Evolutionary conservation across 1,284 basidiomycete species (phyloP).

Genomic region (Volvariella volvacea): DNA sequence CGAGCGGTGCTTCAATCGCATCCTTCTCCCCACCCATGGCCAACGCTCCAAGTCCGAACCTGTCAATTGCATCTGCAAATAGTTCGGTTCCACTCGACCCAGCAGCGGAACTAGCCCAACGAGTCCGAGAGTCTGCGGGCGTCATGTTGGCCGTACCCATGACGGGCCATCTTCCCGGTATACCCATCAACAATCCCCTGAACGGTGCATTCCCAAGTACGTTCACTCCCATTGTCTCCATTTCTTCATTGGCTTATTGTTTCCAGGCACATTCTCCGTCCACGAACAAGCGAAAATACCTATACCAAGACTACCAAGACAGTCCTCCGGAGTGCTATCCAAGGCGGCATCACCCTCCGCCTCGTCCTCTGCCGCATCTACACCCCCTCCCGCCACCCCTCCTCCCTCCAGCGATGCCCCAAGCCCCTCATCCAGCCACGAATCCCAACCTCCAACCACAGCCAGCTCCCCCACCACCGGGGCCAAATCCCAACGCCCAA

Average conservation of each 20-base stretch:
- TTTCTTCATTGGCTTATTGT: neutral
- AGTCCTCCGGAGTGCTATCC: conserved; percentile 10
- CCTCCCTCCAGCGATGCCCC: conserved; percentile 18
- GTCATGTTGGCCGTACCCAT: conserved; percentile 57
- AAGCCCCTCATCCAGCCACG: conserved; percentile 10
- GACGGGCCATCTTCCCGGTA: conserved; percentile 21
- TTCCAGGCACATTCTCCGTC: conserved; percentile 8
- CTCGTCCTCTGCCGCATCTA: conserved; percentile 21
- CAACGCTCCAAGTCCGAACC: conserved; percentile 20
- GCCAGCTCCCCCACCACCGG: conserved; percentile 11
- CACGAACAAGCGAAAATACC: conserved; percentile 25
- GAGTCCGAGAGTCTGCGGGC: conserved; percentile 53
- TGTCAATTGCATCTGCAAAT: conserved; percentile 3
- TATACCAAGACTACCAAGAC: conserved; percentile 28
- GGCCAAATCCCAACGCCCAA: conserved; percentile 41
- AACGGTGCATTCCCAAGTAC: conserved; percentile 11
- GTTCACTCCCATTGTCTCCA: neutral
- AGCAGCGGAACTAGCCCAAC: conserved; percentile 47
- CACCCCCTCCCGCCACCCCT: conserved; percentile 27
- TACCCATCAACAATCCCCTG: conserved; percentile 10
- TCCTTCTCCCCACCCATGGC: conserved; percentile 41
- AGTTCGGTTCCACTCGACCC: conserved; percentile 25
- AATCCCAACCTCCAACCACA: conserved; percentile 18
- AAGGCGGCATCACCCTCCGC: conserved; percentile 19
- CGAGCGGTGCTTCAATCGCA: conserved; percentile 43